A percentile compares a stretch with the other conserved stretches of the same genome.
phyloP scores from a whole-genome alignment of 768 basidiomycete species.

The Mycena capillaripes region DNA sequence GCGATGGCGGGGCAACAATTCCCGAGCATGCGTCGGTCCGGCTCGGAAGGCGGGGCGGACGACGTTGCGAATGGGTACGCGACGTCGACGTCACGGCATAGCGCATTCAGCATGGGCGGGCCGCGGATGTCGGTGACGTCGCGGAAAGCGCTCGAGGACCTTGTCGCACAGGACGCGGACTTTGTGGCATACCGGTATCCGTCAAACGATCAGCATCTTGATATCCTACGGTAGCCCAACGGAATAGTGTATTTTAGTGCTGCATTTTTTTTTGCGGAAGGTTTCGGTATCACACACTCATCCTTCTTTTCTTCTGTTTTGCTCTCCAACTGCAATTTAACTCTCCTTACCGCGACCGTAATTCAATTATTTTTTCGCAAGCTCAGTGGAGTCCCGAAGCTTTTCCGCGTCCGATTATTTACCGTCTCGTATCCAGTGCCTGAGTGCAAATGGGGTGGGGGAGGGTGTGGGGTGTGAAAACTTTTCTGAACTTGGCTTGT shows the following conservation, averaged over 20 bases:
- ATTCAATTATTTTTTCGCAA: background rate
- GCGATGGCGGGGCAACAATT: constrained; percentile 54
- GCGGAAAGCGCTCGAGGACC: constrained; percentile 80
- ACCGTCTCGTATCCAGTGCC: background rate
- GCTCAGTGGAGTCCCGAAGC: background rate
- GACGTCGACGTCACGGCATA: constrained; percentile 65
- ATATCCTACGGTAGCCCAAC: constrained; percentile 64
- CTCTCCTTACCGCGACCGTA: constrained; percentile 13
- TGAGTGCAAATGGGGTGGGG: background rate
- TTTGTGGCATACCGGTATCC: constrained; percentile 93
- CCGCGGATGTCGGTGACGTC: constrained; percentile 74
- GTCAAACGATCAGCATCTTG: constrained; percentile 78
- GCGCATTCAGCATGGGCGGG: constrained; percentile 56
- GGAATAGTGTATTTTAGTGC: constrained; percentile 24
- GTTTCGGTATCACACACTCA: constrained; percentile 4
- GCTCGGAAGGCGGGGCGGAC: constrained; percentile 62
- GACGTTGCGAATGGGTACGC: constrained; percentile 61
- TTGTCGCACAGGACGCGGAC: constrained; percentile 88
- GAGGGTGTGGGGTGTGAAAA: background rate
- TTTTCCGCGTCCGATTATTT: constrained; percentile 3
- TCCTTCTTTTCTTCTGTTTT: constrained; percentile 9
- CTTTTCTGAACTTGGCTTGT: too few species aligned
- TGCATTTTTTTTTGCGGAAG: constrained; percentile 19
- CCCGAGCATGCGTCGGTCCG: constrained; percentile 60
- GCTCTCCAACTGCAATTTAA: constrained; percentile 43